phyloP scores from a whole-genome alignment of 2,329 filamentous ascomycete genomes.

The Apiospora malaysiana region DNA sequence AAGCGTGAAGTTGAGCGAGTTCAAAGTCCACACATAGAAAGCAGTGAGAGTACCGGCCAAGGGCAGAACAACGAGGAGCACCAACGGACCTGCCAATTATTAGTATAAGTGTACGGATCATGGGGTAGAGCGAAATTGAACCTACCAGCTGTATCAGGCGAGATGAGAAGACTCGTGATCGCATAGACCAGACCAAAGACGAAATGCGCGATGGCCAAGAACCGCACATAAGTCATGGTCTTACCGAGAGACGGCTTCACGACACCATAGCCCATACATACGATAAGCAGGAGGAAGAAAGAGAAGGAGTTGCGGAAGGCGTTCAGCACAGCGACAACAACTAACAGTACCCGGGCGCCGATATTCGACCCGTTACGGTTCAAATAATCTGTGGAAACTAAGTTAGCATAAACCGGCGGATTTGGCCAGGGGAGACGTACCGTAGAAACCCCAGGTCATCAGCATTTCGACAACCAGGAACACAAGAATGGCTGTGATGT shows the following conservation, averaged over 20 bases:
- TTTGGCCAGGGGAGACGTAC: conserved; percentile 48
- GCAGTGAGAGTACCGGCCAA: conserved; percentile 90
- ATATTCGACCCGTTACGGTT: conserved; percentile 87
- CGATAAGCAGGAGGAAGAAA: conserved; percentile 96
- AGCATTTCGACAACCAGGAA: conserved; percentile 96
- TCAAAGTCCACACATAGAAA: conserved; percentile 98
- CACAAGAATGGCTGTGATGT: conserved; percentile 94
- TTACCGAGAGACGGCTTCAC: conserved; percentile 91
- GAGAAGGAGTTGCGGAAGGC: conserved; percentile 96
- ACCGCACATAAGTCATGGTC: conserved; percentile 93
- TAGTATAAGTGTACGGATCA: neutral
- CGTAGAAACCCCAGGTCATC: conserved; percentile 98
- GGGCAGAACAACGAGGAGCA: conserved; percentile 91
- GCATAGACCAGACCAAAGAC: conserved; percentile 94
- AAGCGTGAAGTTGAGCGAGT: conserved; percentile 91
- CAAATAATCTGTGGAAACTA: conserved; percentile 75
- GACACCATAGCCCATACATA: conserved; percentile 99
- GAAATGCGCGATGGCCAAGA: conserved; percentile 91
- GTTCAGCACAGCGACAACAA: conserved; percentile 91
- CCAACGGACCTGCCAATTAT: conserved; percentile 69
- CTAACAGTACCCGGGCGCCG: conserved; percentile 83
- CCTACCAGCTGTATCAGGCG: conserved; percentile 80
- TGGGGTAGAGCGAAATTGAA: conserved; percentile 15
- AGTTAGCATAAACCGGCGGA: neutral
- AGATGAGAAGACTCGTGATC: conserved; percentile 85